A percentile compares a stretch with the other conserved stretches of the same genome.
Evolutionary conservation across 2,329 filamentous ascomycete species (phyloP).

Genomic region (Pleoardoris graminearum): DNA sequence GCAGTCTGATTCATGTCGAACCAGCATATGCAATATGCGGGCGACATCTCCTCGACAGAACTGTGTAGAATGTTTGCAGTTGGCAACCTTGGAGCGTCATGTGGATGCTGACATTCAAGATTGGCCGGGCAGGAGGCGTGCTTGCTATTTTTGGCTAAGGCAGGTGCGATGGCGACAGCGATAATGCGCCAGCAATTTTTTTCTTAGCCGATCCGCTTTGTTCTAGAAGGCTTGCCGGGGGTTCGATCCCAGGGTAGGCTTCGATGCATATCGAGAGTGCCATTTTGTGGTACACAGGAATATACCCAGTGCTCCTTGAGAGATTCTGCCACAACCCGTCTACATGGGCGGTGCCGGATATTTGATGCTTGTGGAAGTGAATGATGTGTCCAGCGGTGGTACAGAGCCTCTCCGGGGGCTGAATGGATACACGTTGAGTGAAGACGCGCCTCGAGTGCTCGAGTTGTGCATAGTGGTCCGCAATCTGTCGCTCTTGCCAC

Average conservation of each 20-base stretch:
- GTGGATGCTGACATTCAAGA: conserved; percentile 14
- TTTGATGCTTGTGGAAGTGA: neutral
- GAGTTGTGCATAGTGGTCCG: neutral
- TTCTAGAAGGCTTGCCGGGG: conserved; percentile 30
- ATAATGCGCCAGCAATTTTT: conserved; percentile 21
- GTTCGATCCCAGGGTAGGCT: conserved; percentile 27
- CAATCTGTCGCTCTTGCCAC: neutral
- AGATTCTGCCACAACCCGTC: neutral
- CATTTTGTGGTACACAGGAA: too few relatives aligned
- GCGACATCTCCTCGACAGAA: too few relatives aligned
- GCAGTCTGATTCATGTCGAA: too few relatives aligned
- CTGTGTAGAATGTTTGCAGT: neutral
- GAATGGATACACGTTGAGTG: conserved; percentile 2
- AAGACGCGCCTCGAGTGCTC: neutral
- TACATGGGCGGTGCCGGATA: neutral
- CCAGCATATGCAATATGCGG: too few relatives aligned
- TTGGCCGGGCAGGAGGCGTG: conserved; percentile 3
- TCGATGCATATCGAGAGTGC: neutral
- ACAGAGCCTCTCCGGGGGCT: neutral
- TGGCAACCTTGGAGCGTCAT: neutral
- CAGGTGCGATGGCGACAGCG: conserved; percentile 19
- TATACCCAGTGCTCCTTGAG: neutral
- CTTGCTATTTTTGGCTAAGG: conserved; percentile 22
- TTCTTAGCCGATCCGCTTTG: conserved; percentile 29
- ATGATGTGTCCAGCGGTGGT: neutral